Evolutionary conservation across 2,329 filamentous ascomycete genomes (phyloP).

Genomic region (Mycocentrospora acerina): DNA sequence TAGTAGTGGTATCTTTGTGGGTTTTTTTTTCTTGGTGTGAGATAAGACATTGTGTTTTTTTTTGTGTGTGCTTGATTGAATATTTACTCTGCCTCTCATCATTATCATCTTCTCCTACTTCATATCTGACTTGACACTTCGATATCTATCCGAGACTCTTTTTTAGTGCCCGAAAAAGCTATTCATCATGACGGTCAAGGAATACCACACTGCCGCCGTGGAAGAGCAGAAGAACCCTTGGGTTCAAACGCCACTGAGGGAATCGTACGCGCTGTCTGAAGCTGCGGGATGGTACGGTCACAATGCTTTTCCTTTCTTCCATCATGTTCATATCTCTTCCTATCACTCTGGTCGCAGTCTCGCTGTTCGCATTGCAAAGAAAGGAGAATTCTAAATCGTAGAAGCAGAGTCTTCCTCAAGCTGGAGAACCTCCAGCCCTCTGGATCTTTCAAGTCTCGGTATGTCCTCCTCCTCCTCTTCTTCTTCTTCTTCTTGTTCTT

Average conservation of each 20-base stretch:
- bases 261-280: constrained; percentile 66
- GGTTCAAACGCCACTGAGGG: constrained; percentile 70
- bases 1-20: too few relatives aligned
- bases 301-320: constrained; percentile 16
- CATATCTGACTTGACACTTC: too few relatives aligned
- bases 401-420: constrained; percentile 73
- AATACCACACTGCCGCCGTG: constrained; percentile 16
- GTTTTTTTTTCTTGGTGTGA: too few relatives aligned
- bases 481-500: constrained; percentile 9
- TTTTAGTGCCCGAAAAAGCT: neutral
- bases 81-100: too few relatives aligned
- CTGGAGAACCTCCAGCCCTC: constrained; percentile 79
- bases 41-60: too few relatives aligned
- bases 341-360: too few relatives aligned
- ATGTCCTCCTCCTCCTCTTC: constrained; percentile 59
- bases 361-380: too few relatives aligned
- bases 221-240: constrained; percentile 52
- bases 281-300: constrained; percentile 69
- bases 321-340: neutral
- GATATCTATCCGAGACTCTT: too few relatives aligned
- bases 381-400: too few relatives aligned
- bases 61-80: too few relatives aligned
- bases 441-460: constrained; percentile 77
- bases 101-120: too few relatives aligned
- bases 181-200: constrained; percentile 28